A percentile compares a stretch with the other conserved stretches of the same genome.
Conservation (phyloP, 106 monocot species). For the Acanthochlamys bracteata region DNA sequence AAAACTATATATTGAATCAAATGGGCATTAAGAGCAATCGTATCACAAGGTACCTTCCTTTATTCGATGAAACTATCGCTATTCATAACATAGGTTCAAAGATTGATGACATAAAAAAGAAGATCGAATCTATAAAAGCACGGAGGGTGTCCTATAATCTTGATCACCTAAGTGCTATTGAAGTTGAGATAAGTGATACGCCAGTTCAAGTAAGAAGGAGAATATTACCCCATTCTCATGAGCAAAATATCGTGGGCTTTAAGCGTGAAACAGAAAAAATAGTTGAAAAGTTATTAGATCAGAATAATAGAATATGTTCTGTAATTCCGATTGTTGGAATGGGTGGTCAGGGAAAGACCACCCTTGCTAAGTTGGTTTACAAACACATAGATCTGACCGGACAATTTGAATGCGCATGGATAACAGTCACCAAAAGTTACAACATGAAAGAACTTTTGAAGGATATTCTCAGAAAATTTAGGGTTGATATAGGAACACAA, state of each 20-base stretch:
- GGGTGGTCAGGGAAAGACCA: conserved; percentile 28
- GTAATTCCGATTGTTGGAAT: conserved; percentile 15
- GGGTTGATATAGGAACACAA: background rate
- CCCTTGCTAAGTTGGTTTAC: conserved; percentile 21
- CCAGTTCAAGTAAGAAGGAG: background rate
- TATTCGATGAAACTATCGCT: background rate
- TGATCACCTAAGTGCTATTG: background rate
- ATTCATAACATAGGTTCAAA: conserved; percentile 3
- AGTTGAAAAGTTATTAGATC: background rate
- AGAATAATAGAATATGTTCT: background rate
- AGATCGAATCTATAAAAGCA: conserved; percentile 4
- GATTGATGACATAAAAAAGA: conserved; percentile 10
- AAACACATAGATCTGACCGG: background rate
- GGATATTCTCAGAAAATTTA: background rate
- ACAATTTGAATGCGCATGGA: conserved; percentile 4
- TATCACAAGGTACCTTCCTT: background rate
- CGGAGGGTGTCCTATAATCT: conserved; percentile 11
- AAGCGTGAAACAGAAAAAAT: conserved; percentile 3
- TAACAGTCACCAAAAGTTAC: conserved; percentile 11
- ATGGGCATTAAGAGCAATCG: background rate
- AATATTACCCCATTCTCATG: conserved; percentile 1
- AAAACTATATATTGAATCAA: conserved; percentile 8
- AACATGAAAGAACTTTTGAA: background rate
- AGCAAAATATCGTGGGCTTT: conserved; percentile 18
- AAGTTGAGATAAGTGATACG: too few relatives aligned